Percentiles rank a stretch among this genome's conserved stretches.
phyloP scores from a whole-genome alignment of 1,139 yeast species.

The Geotrichum citri-aurantii region DNA sequence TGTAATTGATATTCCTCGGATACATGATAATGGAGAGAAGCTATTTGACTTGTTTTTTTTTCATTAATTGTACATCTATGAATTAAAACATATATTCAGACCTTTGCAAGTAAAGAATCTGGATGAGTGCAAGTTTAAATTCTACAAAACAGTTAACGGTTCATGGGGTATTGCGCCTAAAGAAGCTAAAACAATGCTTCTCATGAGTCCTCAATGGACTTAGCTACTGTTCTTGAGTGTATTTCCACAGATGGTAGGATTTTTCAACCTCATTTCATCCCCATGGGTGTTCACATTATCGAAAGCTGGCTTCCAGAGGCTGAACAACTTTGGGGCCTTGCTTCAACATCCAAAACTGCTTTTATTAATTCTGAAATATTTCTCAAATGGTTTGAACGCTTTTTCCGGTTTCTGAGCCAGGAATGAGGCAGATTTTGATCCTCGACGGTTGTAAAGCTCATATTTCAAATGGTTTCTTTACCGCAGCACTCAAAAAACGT shows the following conservation, averaged over 20 bases:
- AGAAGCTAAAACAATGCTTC: not conserved
- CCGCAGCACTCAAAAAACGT: slow-evolving; percentile 41
- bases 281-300: slow-evolving; percentile 2
- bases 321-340: slow-evolving; percentile 43
- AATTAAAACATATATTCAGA: not conserved
- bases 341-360: slow-evolving; percentile 44
- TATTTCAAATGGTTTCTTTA: slow-evolving; percentile 40
- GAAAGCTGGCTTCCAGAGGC: slow-evolving; percentile 3
- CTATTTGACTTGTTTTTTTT: not conserved
- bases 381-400: slow-evolving; percentile 52
- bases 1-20: not conserved
- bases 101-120: not conserved
- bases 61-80: not conserved
- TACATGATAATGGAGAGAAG: not conserved
- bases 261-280: not conserved
- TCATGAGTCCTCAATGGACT: not conserved
- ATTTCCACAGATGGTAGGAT: not conserved
- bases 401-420: slow-evolving; percentile 50
- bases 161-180: not conserved
- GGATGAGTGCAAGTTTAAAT: slow-evolving; percentile 1
- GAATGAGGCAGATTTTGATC: slow-evolving; percentile 47
- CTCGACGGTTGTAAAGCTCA: slow-evolving; percentile 37
- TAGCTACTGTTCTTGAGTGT: not conserved
- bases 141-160: not conserved
- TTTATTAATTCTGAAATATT: slow-evolving; percentile 49